Conservation (phyloP, 2,329 filamentous ascomycete genomes). For the Ambrosiella xylebori region DNA sequence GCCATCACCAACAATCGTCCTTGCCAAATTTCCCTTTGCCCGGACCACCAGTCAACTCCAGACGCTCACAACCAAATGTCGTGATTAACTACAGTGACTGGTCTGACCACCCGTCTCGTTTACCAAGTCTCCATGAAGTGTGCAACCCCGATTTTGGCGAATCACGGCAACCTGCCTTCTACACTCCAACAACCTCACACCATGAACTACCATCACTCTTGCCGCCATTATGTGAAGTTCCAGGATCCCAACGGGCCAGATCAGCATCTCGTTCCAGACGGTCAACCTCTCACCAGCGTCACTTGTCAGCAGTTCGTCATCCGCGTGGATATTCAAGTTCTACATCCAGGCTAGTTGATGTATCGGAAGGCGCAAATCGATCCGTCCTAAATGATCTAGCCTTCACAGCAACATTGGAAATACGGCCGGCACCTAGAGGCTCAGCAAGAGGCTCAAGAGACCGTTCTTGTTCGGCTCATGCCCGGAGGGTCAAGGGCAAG, state of each 20-base stretch:
- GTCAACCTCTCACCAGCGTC: not conserved
- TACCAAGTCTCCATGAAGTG: slow-evolving; percentile 8
- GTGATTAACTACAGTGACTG: not conserved
- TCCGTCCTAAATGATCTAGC: not conserved
- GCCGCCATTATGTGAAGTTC: slow-evolving; percentile 1
- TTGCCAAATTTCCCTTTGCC: not conserved
- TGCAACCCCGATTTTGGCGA: slow-evolving; percentile 7
- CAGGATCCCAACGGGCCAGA: not conserved
- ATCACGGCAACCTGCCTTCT: slow-evolving; percentile 6
- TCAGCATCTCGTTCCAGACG: not conserved
- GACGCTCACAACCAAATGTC: not conserved
- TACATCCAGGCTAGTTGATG: not conserved
- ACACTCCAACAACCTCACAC: not conserved
- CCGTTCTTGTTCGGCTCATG: not conserved
- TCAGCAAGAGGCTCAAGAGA: not conserved
- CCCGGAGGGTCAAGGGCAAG: slow-evolving; percentile 37
- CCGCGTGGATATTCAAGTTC: not conserved
- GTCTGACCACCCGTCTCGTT: not conserved
- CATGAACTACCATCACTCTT: slow-evolving; percentile 7
- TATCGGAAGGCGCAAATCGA: not conserved
- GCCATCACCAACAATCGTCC: not conserved
- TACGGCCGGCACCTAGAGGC: not conserved
- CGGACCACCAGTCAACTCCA: not conserved
- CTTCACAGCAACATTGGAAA: not conserved
- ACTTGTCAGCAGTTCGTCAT: not conserved